Conservation (phyloP, 2,329 filamentous ascomycete species). For the Diplodia seriata region DNA sequence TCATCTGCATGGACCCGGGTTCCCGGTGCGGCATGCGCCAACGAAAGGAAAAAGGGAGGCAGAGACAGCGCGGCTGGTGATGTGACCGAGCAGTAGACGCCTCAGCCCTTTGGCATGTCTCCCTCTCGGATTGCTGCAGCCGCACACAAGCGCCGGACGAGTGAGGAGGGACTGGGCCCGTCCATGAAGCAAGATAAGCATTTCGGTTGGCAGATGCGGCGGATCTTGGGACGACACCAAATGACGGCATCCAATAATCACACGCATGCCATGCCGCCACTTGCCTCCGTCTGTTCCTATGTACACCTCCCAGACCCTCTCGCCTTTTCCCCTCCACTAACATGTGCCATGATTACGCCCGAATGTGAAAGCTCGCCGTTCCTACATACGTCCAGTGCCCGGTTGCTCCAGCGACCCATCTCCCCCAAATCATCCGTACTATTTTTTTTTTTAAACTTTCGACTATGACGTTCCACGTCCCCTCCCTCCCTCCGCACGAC, state of each 20-base stretch:
- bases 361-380: not conserved
- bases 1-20: slow-evolving; percentile 3
- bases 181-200: not conserved
- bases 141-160: not conserved
- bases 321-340: not conserved
- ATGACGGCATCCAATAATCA: not conserved
- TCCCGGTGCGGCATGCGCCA: slow-evolving; percentile 1
- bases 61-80: not conserved
- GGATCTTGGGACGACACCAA: not conserved
- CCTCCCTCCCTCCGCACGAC: not conserved
- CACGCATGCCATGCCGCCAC: not conserved
- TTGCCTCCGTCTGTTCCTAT: not conserved
- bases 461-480: not conserved
- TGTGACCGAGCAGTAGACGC: not conserved
- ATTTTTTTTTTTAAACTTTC: not conserved
- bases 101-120: not conserved
- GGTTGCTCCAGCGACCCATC: not conserved
- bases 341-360: not conserved
- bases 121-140: not conserved
- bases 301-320: not conserved
- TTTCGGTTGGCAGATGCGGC: not conserved
- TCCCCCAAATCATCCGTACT: not conserved
- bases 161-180: not conserved
- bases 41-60: not conserved
- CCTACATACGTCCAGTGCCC: not conserved